A percentile compares a stretch with the other conserved stretches of the same genome.
Evolutionary conservation across 192 early-diverging fungal genomes (phyloP).

Genomic region (Umbelopsis sp.): DNA sequence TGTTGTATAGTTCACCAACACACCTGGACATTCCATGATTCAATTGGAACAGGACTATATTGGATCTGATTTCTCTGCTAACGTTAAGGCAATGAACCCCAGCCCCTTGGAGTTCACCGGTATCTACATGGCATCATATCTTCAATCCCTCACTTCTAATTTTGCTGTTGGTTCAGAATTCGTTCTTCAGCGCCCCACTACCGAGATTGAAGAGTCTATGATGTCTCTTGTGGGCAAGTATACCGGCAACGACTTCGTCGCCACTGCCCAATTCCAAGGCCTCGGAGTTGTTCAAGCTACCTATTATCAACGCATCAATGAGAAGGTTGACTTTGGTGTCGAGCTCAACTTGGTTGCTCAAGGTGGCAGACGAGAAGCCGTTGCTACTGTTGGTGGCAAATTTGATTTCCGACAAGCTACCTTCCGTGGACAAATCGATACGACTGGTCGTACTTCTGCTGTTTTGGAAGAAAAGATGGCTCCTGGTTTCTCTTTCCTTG

Average conservation of each 20-base stretch:
- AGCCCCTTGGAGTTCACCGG: slow-evolving; percentile 90
- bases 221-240: slow-evolving; percentile 75
- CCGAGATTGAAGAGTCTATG: slow-evolving; percentile 77
- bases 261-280: slow-evolving; percentile 68
- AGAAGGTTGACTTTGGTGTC: slow-evolving; percentile 90
- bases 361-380: slow-evolving; percentile 81
- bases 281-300: slow-evolving; percentile 72
- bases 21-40: slow-evolving; percentile 86
- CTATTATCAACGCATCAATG: slow-evolving; percentile 90
- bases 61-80: slow-evolving; percentile 86
- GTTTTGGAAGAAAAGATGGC: slow-evolving; percentile 96
- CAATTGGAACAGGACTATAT: slow-evolving; percentile 92
- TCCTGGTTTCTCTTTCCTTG: slow-evolving; percentile 87
- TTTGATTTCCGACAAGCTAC: slow-evolving; percentile 92
- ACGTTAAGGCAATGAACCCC: slow-evolving; percentile 94
- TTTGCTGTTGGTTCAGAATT: slow-evolving; percentile 86
- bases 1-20: slow-evolving; percentile 55
- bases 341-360: slow-evolving; percentile 83
- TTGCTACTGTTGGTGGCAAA: slow-evolving; percentile 96
- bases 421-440: slow-evolving; percentile 92
- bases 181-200: slow-evolving; percentile 80
- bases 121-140: slow-evolving; percentile 82
- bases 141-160: slow-evolving; percentile 87
- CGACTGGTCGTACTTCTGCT: slow-evolving; percentile 82
- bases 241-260: slow-evolving; percentile 67